Conservation (phyloP, 2,329 filamentous ascomycete species). For the Fusarium musae region DNA sequence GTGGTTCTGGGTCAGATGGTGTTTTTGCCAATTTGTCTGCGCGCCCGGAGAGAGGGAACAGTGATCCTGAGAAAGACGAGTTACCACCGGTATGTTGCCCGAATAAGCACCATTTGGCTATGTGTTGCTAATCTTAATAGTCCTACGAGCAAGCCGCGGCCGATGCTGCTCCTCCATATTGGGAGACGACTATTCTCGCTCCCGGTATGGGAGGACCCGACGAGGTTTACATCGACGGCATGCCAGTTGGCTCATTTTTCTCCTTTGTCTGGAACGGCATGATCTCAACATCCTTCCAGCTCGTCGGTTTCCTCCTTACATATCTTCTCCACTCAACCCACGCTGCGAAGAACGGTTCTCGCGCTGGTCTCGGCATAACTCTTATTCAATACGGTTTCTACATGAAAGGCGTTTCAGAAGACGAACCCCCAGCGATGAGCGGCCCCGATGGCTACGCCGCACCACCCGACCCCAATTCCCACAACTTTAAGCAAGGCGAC, state of each 20-base stretch:
- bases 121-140: constrained; percentile 61
- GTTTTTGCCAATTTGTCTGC: constrained; percentile 96
- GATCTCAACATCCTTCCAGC: constrained; percentile 97
- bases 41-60: constrained; percentile 83
- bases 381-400: constrained; percentile 97
- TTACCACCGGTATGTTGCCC: constrained; percentile 81
- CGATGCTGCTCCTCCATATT: constrained; percentile 95
- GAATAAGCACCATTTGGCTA: not conserved
- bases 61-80: constrained; percentile 84
- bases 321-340: constrained; percentile 98
- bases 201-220: constrained; percentile 90
- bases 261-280: constrained; percentile 92
- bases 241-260: constrained; percentile 90
- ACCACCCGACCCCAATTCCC: constrained; percentile 88
- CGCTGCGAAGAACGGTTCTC: constrained; percentile 96
- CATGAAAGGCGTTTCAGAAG: constrained; percentile 75
- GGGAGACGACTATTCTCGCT: constrained; percentile 97
- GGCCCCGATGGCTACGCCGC: constrained; percentile 70
- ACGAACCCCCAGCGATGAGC: constrained; percentile 57
- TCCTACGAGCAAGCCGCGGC: constrained; percentile 98
- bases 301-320: constrained; percentile 96
- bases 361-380: constrained; percentile 92
- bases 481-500: constrained; percentile 83
- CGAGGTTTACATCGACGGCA: constrained; percentile 96
- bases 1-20: constrained; percentile 85